A percentile compares a stretch with the other conserved stretches of the same genome.
phyloP scores from a whole-genome alignment of 1,284 basidiomycete genomes.

The Pseudozyma thailandica region DNA sequence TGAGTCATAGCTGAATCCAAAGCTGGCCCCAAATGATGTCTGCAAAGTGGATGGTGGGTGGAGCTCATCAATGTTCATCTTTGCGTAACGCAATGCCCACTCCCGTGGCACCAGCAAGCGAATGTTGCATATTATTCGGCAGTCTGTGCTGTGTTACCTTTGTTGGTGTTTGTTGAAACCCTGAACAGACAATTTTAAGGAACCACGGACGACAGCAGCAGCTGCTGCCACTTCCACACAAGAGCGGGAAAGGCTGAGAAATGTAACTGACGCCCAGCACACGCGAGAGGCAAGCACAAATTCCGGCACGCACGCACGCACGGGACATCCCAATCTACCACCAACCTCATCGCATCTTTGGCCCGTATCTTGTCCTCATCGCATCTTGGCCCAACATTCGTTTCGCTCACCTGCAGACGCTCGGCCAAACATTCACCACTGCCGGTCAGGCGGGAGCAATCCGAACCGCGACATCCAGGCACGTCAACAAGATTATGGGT shows the following conservation, averaged over 20 bases:
- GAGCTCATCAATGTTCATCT: not conserved
- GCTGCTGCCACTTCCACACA: not conserved
- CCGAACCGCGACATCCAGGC: too few species aligned
- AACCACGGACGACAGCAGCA: not conserved
- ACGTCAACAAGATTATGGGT: too few species aligned
- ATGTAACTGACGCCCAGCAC: not conserved
- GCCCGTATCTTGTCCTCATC: too few species aligned
- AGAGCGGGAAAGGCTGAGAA: conserved; percentile 2
- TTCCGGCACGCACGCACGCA: conserved; percentile 5
- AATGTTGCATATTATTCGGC: too few species aligned
- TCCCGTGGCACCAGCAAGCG: too few species aligned
- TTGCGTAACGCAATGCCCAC: too few species aligned
- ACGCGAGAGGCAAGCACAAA: not conserved
- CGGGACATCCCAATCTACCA: conserved; percentile 3
- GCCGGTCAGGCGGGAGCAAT: too few species aligned
- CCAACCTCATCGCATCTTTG: too few species aligned
- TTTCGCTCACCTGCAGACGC: not conserved
- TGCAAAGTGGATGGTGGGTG: not conserved
- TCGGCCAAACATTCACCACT: too few species aligned
- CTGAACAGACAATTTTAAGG: not conserved
- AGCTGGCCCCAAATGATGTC: too few species aligned
- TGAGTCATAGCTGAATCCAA: too few species aligned
- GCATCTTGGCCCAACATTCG: not conserved
- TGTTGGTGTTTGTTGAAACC: not conserved
- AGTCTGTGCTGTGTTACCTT: too few species aligned